Percentiles rank a stretch among this genome's conserved stretches.
phyloP scores from a whole-genome alignment of 2,329 filamentous ascomycete genomes.

The Dactylonectria estremocensis region DNA sequence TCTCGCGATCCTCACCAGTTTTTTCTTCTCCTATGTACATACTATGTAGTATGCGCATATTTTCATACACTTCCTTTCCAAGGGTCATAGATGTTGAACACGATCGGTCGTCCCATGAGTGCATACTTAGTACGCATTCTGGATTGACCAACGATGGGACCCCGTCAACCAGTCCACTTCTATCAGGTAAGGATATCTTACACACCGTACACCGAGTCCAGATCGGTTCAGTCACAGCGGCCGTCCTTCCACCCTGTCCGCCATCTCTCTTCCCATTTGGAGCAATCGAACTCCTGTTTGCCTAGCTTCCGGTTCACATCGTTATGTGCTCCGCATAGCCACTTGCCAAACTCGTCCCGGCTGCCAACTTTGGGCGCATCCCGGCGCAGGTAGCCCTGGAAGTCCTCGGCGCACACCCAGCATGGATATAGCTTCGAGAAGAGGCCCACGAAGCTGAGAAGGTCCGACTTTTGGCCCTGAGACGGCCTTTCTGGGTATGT shows the following conservation, averaged over 20 bases:
- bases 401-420: conserved; percentile 95
- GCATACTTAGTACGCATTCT: neutral
- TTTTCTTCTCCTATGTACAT: neutral
- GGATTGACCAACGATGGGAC: conserved; percentile 8
- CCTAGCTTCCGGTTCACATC: conserved; percentile 91
- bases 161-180: conserved; percentile 9
- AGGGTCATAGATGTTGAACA: conserved; percentile 28
- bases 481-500: conserved; percentile 83
- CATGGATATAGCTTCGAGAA: conserved; percentile 95
- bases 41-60: neutral
- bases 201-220: conserved; percentile 33
- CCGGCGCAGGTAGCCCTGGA: conserved; percentile 83
- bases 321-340: conserved; percentile 91
- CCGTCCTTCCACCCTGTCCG: conserved; percentile 87
- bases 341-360: conserved; percentile 81
- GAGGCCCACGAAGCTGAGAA: conserved; percentile 81
- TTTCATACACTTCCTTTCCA: conserved; percentile 11
- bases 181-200: conserved; percentile 15
- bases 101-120: conserved; percentile 10
- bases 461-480: conserved; percentile 79
- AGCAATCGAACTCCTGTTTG: conserved; percentile 92
- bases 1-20: conserved; percentile 2
- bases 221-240: conserved; percentile 66
- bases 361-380: conserved; percentile 75
- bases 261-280: conserved; percentile 94